These are phyloP conservation scores for Podaxis sp. DNA, from an alignment of 768 basidiomycete species.

Conservation along the genomic window DNA sequence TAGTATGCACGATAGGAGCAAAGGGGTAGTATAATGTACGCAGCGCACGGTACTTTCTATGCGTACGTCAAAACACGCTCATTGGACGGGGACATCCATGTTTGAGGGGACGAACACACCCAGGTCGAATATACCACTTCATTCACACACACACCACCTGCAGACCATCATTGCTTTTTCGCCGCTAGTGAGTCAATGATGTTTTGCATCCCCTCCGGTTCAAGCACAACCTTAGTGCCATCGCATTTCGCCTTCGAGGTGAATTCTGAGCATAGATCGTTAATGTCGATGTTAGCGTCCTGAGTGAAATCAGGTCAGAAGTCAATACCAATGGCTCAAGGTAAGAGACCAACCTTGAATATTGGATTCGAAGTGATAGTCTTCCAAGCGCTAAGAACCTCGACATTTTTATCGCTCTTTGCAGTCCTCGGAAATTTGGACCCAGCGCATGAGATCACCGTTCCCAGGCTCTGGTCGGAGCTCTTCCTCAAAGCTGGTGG, in stretches of 20 bases:
- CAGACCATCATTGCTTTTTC: slow-evolving; percentile 21
- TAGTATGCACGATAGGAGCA: not conserved
- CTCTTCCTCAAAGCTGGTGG: slow-evolving; percentile 41
- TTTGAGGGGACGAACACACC: not conserved
- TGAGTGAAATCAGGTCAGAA: slow-evolving; percentile 17
- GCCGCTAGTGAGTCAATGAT: slow-evolving; percentile 44
- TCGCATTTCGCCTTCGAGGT: slow-evolving; percentile 82
- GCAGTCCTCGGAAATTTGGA: slow-evolving; percentile 68
- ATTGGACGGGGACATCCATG: not conserved
- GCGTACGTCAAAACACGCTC: not conserved
- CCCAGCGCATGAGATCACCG: slow-evolving; percentile 66
- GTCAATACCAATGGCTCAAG: slow-evolving; percentile 8
- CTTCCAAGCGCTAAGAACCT: slow-evolving; percentile 78
- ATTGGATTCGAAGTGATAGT: slow-evolving; percentile 72
- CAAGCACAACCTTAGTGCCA: slow-evolving; percentile 80
- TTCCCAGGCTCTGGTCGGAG: slow-evolving; percentile 41
- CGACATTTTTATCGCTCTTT: slow-evolving; percentile 71
- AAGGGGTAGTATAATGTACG: not conserved
- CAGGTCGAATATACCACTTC: not conserved
- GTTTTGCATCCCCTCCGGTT: slow-evolving; percentile 48
- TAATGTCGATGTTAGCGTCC: slow-evolving; percentile 71
- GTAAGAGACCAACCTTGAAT: slow-evolving; percentile 57
- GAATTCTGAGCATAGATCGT: slow-evolving; percentile 77
- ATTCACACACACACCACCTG: slow-evolving; percentile 3
- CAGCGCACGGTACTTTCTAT: not conserved